Evolutionary conservation across 108 stramenopile genomes (phyloP), one percentile per base, ranked within the genome.

Genomic region (Discostella pseudostelligera): DNA sequence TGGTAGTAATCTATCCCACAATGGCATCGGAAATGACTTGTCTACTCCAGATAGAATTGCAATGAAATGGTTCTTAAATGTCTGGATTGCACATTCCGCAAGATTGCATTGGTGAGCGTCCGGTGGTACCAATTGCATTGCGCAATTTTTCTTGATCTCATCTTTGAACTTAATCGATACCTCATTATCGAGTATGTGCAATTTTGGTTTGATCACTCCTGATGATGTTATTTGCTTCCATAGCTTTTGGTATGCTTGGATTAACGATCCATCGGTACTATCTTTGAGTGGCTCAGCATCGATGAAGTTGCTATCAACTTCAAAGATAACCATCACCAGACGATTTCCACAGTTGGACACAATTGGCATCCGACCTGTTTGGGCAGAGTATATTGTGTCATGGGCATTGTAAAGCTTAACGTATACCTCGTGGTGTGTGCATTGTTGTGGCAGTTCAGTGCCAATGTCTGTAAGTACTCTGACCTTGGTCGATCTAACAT

Each of bases 11-110:
- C 37, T 32, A 19, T 59, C 55, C 77, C 77, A 78, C 4, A 72
- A 28, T 11, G 32, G 40, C n/a, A 72, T 17, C 0, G 77, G 77
- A 56, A 76, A 76, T 1, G 59, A 14, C 1, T 28, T 39, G 48
- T 73, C 55, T 12, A 57, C 63, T n/a, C 63, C 32, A 54, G 43
- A 36, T 12, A 81, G 39, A 17, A 55, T 48, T 7, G 81, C 60
- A 39, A 76, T 68, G 59, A 81, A 77, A 37, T 81, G 81, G 24
- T 72, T 73, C 35, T 72, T 65, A 39, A 72, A 81, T 8, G 81
- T 81, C 21, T 53, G 76, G 20, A 81, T 81, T 28, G 81, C 81
- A 12, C 72, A 59, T 65, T 82, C 63, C 9, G 76, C 81, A 19
- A 67, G 55, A 59, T 82, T 82, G 28, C 57, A 40, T 39, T 69